Percentiles rank a stretch among this genome's conserved stretches.
Conservation (phyloP, 805 yeast species). For the Debaryomyces hansenii region DNA sequence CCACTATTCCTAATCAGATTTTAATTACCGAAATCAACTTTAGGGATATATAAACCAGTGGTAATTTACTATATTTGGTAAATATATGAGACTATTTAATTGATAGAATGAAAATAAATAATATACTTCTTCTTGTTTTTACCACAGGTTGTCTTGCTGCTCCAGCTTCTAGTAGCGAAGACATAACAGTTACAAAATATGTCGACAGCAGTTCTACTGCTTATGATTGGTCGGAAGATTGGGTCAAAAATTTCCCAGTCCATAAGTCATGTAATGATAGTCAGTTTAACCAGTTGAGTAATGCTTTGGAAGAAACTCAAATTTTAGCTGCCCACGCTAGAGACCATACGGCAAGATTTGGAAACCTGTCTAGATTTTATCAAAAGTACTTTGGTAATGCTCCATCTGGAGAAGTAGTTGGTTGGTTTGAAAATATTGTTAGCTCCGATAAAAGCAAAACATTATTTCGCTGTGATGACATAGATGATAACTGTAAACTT, state of each 20-base stretch:
- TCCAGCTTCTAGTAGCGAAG: background rate
- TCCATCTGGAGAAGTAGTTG: conserved; percentile 34
- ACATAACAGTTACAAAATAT: conserved; percentile 4
- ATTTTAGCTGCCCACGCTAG: conserved; percentile 33
- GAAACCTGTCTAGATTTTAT: conserved; percentile 29
- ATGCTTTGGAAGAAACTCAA: conserved; percentile 29
- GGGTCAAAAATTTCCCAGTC: conserved; percentile 12
- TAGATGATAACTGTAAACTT: conserved; percentile 34
- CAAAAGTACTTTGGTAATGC: conserved; percentile 39
- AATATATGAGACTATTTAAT: no score
- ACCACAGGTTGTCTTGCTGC: conserved; percentile 2
- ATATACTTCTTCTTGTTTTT: background rate
- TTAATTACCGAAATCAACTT: no score
- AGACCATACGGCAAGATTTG: conserved; percentile 31
- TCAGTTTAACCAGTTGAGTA: conserved; percentile 14
- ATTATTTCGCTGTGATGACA: conserved; percentile 40
- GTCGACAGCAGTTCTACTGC: conserved; percentile 5
- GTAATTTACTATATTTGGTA: no score
- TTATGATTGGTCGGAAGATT: conserved; percentile 13
- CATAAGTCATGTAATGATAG: conserved; percentile 17
- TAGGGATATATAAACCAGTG: no score
- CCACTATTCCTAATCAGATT: no score
- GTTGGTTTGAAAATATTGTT: conserved; percentile 31
- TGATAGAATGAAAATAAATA: no score
- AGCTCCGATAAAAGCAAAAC: conserved; percentile 31